phyloP scores from a whole-genome alignment of 768 basidiomycete genomes.

The Tricholoma sp. region DNA sequence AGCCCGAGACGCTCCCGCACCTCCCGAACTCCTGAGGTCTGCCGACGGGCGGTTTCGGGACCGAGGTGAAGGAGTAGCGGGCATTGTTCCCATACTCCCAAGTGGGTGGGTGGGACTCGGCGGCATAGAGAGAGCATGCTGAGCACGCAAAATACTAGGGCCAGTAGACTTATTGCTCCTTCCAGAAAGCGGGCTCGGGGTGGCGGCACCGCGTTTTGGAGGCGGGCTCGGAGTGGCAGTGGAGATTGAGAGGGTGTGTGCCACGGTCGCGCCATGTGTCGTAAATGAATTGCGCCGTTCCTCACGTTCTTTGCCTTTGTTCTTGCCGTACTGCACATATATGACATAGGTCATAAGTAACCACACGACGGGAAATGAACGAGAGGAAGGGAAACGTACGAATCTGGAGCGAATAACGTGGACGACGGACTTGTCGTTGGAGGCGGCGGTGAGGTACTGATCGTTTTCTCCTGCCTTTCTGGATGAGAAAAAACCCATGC shows the following conservation, averaged over 20 bases:
- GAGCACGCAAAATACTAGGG: conserved; percentile 22
- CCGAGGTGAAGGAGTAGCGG: conserved; percentile 16
- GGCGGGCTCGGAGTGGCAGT: conserved; percentile 13
- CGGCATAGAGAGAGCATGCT: conserved; percentile 18
- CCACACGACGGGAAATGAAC: conserved; percentile 13
- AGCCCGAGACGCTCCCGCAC: conserved; percentile 24
- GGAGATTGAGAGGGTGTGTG: conserved; percentile 33
- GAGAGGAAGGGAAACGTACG: conserved; percentile 30
- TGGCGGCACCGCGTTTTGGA: conserved; percentile 2
- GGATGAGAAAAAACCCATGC: conserved; percentile 52
- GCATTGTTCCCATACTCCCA: conserved; percentile 5
- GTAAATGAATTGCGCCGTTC: conserved; percentile 27
- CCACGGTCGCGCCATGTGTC: conserved; percentile 26
- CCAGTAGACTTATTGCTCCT: conserved; percentile 16
- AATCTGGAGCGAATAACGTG: conserved; percentile 59
- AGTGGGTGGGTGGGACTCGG: conserved; percentile 13
- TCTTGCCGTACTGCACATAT: conserved; percentile 44
- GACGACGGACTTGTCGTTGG: conserved; percentile 42
- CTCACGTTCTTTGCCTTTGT: conserved; percentile 55
- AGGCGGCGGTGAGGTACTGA: conserved; percentile 21
- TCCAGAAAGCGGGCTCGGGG: conserved; percentile 21
- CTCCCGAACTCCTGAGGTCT: conserved; percentile 18
- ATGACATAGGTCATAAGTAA: conserved; percentile 12
- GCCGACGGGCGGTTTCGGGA: conserved; percentile 13
- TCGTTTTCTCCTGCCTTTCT: conserved; percentile 40